phyloP scores from a whole-genome alignment of 1,284 basidiomycete genomes.

The Rhodotorula sp. region DNA sequence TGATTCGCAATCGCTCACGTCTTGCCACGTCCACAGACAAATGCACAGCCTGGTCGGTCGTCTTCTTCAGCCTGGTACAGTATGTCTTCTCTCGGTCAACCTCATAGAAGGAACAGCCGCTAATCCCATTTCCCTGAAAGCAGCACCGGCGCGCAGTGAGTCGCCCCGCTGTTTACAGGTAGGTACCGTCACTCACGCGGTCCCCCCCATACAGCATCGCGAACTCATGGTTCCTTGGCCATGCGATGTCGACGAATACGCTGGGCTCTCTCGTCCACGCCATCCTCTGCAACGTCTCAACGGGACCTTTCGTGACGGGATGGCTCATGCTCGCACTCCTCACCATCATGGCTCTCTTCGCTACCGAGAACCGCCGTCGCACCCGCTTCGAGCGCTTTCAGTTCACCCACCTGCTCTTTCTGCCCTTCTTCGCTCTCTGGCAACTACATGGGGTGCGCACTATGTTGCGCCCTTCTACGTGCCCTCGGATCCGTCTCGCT shows the following conservation, averaged over 20 bases:
- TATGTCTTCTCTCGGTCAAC: slow-evolving; percentile 54
- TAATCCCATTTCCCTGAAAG: slow-evolving; percentile 32
- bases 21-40: slow-evolving; percentile 55
- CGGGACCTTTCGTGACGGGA: slow-evolving; percentile 83
- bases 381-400: slow-evolving; percentile 65
- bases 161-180: background rate
- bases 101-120: background rate
- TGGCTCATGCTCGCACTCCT: slow-evolving; percentile 81
- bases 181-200: background rate
- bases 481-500: rapidly evolving
- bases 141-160: slow-evolving; percentile 21
- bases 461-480: background rate
- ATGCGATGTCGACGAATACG: slow-evolving; percentile 53
- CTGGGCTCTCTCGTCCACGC: slow-evolving; percentile 60
- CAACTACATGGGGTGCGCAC: slow-evolving; percentile 76
- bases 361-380: slow-evolving; percentile 70
- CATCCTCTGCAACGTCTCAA: slow-evolving; percentile 71
- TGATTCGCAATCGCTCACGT: background rate
- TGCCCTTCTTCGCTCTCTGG: slow-evolving; percentile 85
- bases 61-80: slow-evolving; percentile 69
- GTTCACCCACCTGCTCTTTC: slow-evolving; percentile 68
- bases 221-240: slow-evolving; percentile 22
- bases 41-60: slow-evolving; percentile 80
- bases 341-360: slow-evolving; percentile 73
- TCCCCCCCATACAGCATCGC: slow-evolving; percentile 1